phyloP scores from a whole-genome alignment of 2,329 filamentous ascomycete genomes.

The Penicillium fuscoglaucum region DNA sequence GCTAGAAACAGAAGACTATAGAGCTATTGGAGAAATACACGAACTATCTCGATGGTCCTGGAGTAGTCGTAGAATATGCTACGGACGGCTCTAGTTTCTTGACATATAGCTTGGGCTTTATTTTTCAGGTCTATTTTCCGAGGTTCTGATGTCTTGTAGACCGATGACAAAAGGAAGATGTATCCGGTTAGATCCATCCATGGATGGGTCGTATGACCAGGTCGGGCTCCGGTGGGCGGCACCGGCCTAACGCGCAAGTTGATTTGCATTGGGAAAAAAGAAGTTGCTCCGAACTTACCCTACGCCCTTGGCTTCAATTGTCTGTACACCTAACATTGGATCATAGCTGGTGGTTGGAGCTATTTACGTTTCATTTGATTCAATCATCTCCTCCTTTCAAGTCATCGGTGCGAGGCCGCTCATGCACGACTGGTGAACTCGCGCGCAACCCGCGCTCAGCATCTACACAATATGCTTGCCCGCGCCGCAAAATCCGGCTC shows the following conservation, averaged over 20 bases:
- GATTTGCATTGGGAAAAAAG: conserved; percentile 21
- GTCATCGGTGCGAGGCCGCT: conserved; percentile 6
- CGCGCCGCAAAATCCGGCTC: conserved; percentile 33
- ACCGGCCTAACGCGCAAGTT: conserved; percentile 16
- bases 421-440: conserved; percentile 23
- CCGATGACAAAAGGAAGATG: neutral
- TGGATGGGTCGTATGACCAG: conserved; percentile 11
- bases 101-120: neutral
- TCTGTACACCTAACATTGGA: neutral
- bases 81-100: neutral
- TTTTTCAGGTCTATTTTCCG: neutral
- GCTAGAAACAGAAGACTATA: neutral
- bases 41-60: neutral
- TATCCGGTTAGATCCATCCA: neutral
- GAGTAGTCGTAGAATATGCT: neutral
- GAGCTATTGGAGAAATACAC: neutral
- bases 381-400: neutral
- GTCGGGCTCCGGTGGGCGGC: conserved; percentile 6
- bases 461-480: conserved; percentile 33
- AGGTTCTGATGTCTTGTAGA: neutral
- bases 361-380: neutral
- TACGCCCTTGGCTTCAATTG: conserved; percentile 13
- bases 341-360: neutral
- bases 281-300: conserved; percentile 18
- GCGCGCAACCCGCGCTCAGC: conserved; percentile 30